phyloP scores from a whole-genome alignment of 2,329 filamentous ascomycete genomes.

The Hymenotorrendiella dingleyae region DNA sequence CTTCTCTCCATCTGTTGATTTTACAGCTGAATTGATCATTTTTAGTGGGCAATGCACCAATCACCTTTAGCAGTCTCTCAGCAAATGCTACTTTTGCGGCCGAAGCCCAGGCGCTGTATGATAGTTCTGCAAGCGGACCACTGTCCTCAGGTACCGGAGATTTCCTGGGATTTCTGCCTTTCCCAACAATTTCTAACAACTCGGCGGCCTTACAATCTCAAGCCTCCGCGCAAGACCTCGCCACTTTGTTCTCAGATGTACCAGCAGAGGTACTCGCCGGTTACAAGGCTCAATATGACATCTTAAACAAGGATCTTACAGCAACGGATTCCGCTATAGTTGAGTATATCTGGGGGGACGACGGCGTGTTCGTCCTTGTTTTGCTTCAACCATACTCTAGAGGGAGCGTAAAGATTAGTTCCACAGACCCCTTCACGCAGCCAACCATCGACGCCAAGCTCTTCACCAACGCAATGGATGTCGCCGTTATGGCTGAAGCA shows the following conservation, averaged over 20 bases:
- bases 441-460: slow-evolving; percentile 33
- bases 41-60: background rate
- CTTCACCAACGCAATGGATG: slow-evolving; percentile 32
- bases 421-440: slow-evolving; percentile 20
- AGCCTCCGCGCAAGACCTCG: background rate
- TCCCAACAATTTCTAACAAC: slow-evolving; percentile 1
- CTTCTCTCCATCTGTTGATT: no score
- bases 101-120: background rate
- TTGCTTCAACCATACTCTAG: slow-evolving; percentile 22
- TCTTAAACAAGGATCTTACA: background rate
- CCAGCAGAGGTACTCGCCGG: slow-evolving; percentile 7
- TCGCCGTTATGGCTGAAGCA: slow-evolving; percentile 28
- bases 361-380: background rate
- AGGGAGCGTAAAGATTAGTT: slow-evolving; percentile 30
- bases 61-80: background rate
- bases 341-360: slow-evolving; percentile 4
- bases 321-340: slow-evolving; percentile 3
- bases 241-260: background rate
- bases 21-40: no score
- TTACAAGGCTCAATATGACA: slow-evolving; percentile 6
- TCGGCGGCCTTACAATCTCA: background rate
- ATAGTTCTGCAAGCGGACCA: background rate
- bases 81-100: background rate
- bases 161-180: slow-evolving; percentile 1
- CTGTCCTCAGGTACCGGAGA: background rate